Conservation (phyloP, 163 green algal species). For the Chlorella variabilis region DNA sequence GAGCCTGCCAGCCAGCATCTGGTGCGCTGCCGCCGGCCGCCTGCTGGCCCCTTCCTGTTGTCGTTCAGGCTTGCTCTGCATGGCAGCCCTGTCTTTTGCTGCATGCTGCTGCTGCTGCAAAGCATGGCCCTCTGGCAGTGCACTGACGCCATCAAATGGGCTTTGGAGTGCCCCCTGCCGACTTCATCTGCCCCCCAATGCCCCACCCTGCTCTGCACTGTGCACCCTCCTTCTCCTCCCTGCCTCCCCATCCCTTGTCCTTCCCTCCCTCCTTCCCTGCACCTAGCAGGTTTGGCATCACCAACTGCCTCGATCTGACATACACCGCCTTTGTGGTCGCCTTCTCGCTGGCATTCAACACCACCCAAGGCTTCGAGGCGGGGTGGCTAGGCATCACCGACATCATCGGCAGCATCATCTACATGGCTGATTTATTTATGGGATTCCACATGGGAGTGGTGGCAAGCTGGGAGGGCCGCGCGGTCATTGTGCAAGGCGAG, state of each 20-base stretch:
- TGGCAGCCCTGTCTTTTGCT: too few species aligned
- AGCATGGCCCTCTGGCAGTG: too few species aligned
- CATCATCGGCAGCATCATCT: conserved; percentile 20
- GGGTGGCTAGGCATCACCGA: neutral
- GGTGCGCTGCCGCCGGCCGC: neutral
- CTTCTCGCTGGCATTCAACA: conserved; percentile 37
- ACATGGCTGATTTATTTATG: conserved; percentile 36
- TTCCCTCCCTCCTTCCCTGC: neutral
- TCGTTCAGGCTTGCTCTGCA: too few species aligned
- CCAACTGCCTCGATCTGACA: conserved; percentile 13
- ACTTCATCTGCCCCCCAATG: too few species aligned
- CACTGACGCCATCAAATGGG: too few species aligned
- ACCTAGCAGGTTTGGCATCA: neutral
- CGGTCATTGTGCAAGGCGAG: conserved; percentile 22
- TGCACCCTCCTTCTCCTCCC: too few species aligned
- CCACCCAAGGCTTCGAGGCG: too few species aligned
- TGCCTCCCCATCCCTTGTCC: too few species aligned
- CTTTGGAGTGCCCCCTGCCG: too few species aligned
- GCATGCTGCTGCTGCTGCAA: too few species aligned
- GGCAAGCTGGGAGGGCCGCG: conserved; percentile 9
- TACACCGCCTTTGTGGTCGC: conserved; percentile 36
- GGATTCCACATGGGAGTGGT: conserved; percentile 39
- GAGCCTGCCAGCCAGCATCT: neutral
- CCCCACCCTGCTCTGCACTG: too few species aligned
- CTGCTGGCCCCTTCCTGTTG: too few species aligned